Evolutionary conservation across 2,329 filamentous ascomycete species (phyloP), one percentile per base, ranked within the genome.

Genomic region (Podosphaera xanthii): DNA sequence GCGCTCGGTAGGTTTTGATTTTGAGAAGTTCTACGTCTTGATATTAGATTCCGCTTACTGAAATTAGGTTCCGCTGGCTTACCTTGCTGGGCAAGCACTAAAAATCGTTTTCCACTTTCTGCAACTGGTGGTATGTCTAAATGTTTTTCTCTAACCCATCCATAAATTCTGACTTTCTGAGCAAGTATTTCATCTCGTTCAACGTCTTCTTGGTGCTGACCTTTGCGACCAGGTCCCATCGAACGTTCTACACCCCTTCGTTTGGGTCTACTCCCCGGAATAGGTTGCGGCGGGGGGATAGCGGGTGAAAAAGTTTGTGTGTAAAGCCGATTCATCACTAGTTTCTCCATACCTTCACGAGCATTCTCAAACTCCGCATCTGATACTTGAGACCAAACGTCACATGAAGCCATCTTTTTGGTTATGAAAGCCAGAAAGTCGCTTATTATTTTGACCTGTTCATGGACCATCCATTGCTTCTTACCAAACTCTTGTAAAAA

Each of bases 381-480:
- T 0, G 90, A 94, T 0, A 97, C 87, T 40, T 92, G 87, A 60
- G 87, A 82, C 92, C 92, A 98, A 2, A 98, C 88, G 62, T 98
- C 92, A 68, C 92, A 98, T 63, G 88, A 80, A 12, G 85, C 88
- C 94, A 98, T 98, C 74, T 97, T 97, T 72, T 95, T 95, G 59
- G 87, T 86, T 63, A 98, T 98, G 67, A 98, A 98, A 52, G 89
- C 83, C 55, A 98, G 75, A 65, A 98, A 98, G 70, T 98, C 94
- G 64, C 87, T 82, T 62, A 98, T 95, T 62, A 98, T 97, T 73
- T 98, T 98, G 69, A 97, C 92, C 71, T 98, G 92, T 72, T 98
- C 92, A 69, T 98, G 92, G 5, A 96, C 92, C 87, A 95, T 94
- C 92, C 92, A 98, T 71, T 97, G 92, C 65, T 90, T 87, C 74